phyloP scores from a whole-genome alignment of 106 monocot genomes.

The Chionographis japonica region DNA sequence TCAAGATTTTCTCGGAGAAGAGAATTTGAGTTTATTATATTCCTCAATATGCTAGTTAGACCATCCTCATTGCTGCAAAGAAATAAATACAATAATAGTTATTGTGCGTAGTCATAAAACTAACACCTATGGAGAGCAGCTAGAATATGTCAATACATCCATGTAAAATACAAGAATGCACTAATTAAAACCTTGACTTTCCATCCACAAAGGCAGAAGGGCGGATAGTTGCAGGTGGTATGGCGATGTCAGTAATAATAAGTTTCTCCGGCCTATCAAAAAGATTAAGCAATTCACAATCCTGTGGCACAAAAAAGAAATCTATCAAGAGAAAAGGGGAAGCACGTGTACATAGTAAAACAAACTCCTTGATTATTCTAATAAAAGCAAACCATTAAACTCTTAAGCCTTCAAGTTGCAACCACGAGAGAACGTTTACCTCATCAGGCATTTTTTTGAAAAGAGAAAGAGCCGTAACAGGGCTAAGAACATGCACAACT shows the following conservation, averaged over 20 bases:
- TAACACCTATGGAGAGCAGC: neutral
- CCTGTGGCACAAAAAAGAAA: constrained; percentile 33
- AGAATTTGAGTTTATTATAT: constrained; percentile 67
- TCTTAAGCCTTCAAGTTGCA: neutral
- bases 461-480: constrained; percentile 44
- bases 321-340: neutral
- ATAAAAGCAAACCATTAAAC: neutral
- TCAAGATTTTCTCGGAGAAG: constrained; percentile 72
- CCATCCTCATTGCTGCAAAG: constrained; percentile 82
- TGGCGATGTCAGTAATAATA: constrained; percentile 77
- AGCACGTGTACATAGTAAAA: too few species aligned
- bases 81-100: constrained; percentile 3
- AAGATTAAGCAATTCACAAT: constrained; percentile 90
- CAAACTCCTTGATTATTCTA: too few species aligned
- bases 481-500: constrained; percentile 35
- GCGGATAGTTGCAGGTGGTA: constrained; percentile 76
- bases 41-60: constrained; percentile 62
- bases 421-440: constrained; percentile 34
- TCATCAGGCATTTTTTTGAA: constrained; percentile 82
- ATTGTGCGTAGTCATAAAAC: neutral
- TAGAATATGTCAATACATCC: neutral
- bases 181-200: constrained; percentile 35
- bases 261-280: constrained; percentile 83
- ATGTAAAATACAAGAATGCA: neutral
- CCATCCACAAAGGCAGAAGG: constrained; percentile 70